A percentile compares a stretch with the other conserved stretches of the same genome.
Evolutionary conservation across 1,284 basidiomycete genomes (phyloP).

Genomic region (Schizophyllum amplum): DNA sequence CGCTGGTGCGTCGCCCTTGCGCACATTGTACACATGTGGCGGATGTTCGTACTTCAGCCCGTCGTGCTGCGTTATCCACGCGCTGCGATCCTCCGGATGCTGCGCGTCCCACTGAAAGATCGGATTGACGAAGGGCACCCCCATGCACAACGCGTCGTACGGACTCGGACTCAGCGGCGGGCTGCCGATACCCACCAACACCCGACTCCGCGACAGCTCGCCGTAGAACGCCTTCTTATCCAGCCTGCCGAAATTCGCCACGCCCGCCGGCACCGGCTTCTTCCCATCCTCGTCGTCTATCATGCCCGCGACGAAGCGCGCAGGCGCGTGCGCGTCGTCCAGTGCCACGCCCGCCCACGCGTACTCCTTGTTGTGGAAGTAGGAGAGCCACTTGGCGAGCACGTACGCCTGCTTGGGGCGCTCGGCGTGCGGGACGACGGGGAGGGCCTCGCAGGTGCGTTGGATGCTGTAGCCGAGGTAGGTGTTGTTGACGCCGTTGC

Average conservation of each 20-base stretch:
- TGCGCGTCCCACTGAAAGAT: constrained; percentile 20
- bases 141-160: constrained; percentile 32
- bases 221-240: constrained; percentile 10
- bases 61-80: constrained; percentile 28
- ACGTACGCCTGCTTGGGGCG: constrained; percentile 23
- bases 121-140: constrained; percentile 33
- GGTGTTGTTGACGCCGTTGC: constrained; percentile 13
- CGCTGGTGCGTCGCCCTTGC: constrained; percentile 12
- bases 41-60: constrained; percentile 19
- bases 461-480: constrained; percentile 31
- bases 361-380: constrained; percentile 16
- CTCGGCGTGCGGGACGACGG: constrained; percentile 15
- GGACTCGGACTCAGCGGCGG: constrained; percentile 22
- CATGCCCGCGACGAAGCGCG: constrained; percentile 7
- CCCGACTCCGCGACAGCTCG: constrained; percentile 7
- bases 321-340: constrained; percentile 4
- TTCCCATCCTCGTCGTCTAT: constrained; percentile 3
- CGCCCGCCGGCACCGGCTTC: constrained; percentile 1
- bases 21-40: constrained; percentile 32
- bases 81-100: constrained; percentile 20
- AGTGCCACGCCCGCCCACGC: constrained; percentile 13
- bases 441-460: constrained; percentile 18
- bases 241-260: constrained; percentile 12
- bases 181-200: constrained; percentile 15
- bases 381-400: constrained; percentile 23